Percentiles rank a stretch among this genome's conserved stretches.
Evolutionary conservation across 768 basidiomycete species (phyloP).

Genomic region (Rhizopogon sp.): DNA sequence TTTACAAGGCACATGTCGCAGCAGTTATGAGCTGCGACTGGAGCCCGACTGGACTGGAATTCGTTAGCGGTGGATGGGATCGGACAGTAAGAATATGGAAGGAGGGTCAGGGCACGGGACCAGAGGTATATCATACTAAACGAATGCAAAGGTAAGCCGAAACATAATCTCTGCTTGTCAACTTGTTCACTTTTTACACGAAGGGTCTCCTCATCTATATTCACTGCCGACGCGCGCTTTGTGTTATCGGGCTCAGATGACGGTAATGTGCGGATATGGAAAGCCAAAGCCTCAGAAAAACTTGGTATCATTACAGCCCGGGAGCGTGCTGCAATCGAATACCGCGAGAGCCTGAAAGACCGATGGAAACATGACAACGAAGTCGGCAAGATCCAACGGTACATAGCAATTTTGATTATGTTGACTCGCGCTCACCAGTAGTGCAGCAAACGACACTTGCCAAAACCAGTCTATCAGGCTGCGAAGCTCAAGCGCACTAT

Average conservation of each 20-base stretch:
- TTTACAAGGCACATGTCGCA: slow-evolving; percentile 96
- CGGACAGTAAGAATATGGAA: slow-evolving; percentile 92
- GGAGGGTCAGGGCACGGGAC: slow-evolving; percentile 71
- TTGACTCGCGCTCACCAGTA: slow-evolving; percentile 1
- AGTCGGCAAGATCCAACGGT: slow-evolving; percentile 80
- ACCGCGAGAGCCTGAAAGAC: slow-evolving; percentile 81
- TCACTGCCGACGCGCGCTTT: slow-evolving; percentile 88
- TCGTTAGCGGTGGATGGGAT: slow-evolving; percentile 97
- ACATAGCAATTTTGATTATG: slow-evolving; percentile 20
- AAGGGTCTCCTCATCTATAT: slow-evolving; percentile 85
- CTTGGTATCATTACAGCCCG: slow-evolving; percentile 87
- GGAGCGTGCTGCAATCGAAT: slow-evolving; percentile 90
- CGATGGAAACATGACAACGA: slow-evolving; percentile 84
- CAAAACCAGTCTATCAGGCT: slow-evolving; percentile 88
- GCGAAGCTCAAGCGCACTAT: slow-evolving; percentile 86
- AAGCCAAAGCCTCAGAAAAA: slow-evolving; percentile 87
- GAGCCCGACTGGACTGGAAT: slow-evolving; percentile 93
- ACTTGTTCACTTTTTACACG: not conserved
- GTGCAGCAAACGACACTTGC: slow-evolving; percentile 71
- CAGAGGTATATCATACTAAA: slow-evolving; percentile 96
- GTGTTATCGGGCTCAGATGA: slow-evolving; percentile 91
- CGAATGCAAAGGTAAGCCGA: slow-evolving; percentile 86
- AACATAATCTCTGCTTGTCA: not conserved
- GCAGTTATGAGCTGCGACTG: slow-evolving; percentile 97
- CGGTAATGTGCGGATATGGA: slow-evolving; percentile 94